Base-by-base conservation (phyloP, 2,329 filamentous ascomycete genomes). In the Aureobasidium subglaciale region DNA sequence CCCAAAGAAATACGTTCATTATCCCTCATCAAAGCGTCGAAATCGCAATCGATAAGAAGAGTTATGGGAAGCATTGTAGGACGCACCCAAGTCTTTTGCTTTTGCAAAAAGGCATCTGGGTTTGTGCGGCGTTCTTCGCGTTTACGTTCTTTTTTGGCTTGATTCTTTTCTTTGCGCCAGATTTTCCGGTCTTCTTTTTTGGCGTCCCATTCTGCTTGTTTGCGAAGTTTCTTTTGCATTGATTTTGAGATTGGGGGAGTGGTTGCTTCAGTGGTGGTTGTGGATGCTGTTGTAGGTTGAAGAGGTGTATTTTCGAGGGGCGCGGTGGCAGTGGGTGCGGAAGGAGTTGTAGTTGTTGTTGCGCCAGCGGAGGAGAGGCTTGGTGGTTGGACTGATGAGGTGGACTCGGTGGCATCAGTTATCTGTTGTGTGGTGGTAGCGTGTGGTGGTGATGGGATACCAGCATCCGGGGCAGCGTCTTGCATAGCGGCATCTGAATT, bases 21-120 rank as follows among this genome's bases (percentile, higher is more conserved):
- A 34, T 92, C 87, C 49, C 78, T 79, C 93, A 99, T 99, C 66
- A 91, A 81, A 38, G 87, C 77, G 69, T 99, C 91, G 68, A 95
- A 99, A 62, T 88, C 84, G 72, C 92, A 97, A 73, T 99, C 93
- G 60, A 99, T 75, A 58, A 99, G 78, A 61, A 99, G 75, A 0
- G 88, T 82, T 20, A 97, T 74, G 1, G 91, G 90, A 0, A 95
- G 79, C 56, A 83, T 80, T 46, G 77, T 73, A 4, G 77, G 72
- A 18, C 63, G 70, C 54, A 61, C 62, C 37, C 64, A 61, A 35
- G 48, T 29, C 10, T 41, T 52, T 15, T 49, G 49, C 16, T 38
- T 49, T 18, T 53, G 38, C 45, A 46, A 40, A 30, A 32, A 50
- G 49, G 64, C 61, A 55, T 64, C 61, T 13, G 41, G 20, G 48